These are phyloP conservation scores for Takakia lepidozioides DNA, from an alignment of 225 moss, liverwort and hornwort species.

Conservation along the genomic window DNA sequence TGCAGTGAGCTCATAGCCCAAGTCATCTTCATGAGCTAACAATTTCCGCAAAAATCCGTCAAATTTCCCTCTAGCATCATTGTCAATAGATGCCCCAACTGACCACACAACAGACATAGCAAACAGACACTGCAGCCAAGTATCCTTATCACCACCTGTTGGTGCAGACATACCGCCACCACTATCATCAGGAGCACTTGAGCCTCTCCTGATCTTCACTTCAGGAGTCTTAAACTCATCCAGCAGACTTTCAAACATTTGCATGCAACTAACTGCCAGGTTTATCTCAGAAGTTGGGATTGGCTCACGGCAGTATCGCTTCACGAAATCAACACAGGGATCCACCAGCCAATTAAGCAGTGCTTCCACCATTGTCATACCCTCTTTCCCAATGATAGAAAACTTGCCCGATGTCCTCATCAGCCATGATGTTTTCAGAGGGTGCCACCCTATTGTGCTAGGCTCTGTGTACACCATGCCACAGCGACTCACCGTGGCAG, in stretches of 20 bases:
- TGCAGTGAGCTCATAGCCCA: constrained; percentile 44
- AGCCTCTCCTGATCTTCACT: constrained; percentile 35
- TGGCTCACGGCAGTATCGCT: constrained; percentile 49
- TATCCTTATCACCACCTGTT: constrained; percentile 47
- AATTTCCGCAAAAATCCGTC: constrained; percentile 27
- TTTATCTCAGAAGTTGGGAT: constrained; percentile 47
- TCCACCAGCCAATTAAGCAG: constrained; percentile 58
- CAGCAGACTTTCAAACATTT: constrained; percentile 49
- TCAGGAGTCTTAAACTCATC: constrained; percentile 60
- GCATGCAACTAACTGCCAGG: constrained; percentile 40
- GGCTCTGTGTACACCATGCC: constrained; percentile 71
- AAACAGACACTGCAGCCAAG: constrained; percentile 57
- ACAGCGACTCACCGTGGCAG: constrained; percentile 62
- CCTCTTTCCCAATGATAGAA: constrained; percentile 22
- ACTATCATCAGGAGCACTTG: constrained; percentile 18
- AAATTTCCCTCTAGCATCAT: constrained; percentile 40
- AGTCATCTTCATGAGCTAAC: constrained; percentile 38
- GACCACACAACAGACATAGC: constrained; percentile 59
- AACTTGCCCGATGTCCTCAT: constrained; percentile 36
- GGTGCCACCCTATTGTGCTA: constrained; percentile 58
- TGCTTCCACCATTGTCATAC: constrained; percentile 30
- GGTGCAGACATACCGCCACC: constrained; percentile 31
- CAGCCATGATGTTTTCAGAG: constrained; percentile 47
- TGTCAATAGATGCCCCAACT: constrained; percentile 49
- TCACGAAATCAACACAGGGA: constrained; percentile 57